Evolutionary conservation across 257 asterid species (phyloP), one percentile per base, ranked within the genome.

Genomic region (Vinca minor): DNA sequence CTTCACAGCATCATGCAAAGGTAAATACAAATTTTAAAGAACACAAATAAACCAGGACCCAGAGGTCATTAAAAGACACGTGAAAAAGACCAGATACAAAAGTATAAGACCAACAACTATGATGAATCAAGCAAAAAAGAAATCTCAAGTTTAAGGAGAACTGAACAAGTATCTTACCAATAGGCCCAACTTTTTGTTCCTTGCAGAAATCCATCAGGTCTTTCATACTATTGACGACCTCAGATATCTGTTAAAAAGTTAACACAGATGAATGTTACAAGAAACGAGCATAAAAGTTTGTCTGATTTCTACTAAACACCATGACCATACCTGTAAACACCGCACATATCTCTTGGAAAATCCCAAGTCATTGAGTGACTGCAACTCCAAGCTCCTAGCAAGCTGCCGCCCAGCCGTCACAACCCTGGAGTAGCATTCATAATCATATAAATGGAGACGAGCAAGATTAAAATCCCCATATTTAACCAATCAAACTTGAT

Each of bases 351-450:
- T 80, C 80, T 93, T 93, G 48, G 95, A 85, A 69, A 89, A 93
- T 61, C 99, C 99, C 73, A 93, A 78, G 75, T 93, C 97, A 73
- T 93, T 93, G 38, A 93, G 82, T 0, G 99, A 93, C 71, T 87
- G 99, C 75, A 87, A 67, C 81, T 93, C 99, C 79, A 93, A 76
- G 77, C 92, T 84, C 89, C 82, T 86, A 31, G 96, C 95, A 74
- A 93, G 99, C 81, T 93, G 96, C 45, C 94, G 92, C n/a, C 99
- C 95, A 57, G 97, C 96, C 54, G 97, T 79, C 32, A 85, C 83
- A 55, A 87, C 96, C 97, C 99, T 88, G 78, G 56, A 44, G 13
- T 54, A 67, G 38, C 69, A 39, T 48, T 45, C 41, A 55, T 49
- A 38, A 59, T 41, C 34, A 59, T 21, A 21, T n/a, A n/a, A n/a